phyloP scores from a whole-genome alignment of 352 stramenopile species.

The Globisporangium alternatum region DNA sequence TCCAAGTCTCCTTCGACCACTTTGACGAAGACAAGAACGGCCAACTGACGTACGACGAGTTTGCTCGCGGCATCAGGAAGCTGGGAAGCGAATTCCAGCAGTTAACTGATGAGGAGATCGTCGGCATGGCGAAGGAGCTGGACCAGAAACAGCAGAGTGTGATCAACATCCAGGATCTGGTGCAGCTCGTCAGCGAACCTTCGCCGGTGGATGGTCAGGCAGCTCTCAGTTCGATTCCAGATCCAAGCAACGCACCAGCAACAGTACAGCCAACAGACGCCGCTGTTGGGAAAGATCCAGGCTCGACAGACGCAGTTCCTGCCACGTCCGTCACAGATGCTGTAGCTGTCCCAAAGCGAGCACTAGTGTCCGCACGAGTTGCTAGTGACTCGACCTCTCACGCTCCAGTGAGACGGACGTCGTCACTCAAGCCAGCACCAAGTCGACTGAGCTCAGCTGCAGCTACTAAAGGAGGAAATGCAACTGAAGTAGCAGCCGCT shows the following conservation, averaged over 20 bases:
- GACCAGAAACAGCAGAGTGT: conserved; percentile 28
- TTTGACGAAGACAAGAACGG: conserved; percentile 75
- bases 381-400: neutral
- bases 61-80: conserved; percentile 37
- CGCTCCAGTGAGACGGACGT: conserved; percentile 17
- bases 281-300: neutral
- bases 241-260: neutral
- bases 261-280: neutral
- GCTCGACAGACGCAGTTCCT: neutral
- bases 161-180: conserved; percentile 43
- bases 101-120: conserved; percentile 30
- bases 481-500: neutral
- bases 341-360: neutral
- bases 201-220: neutral
- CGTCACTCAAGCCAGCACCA: conserved; percentile 10
- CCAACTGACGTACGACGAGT: conserved; percentile 52
- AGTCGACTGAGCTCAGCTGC: neutral
- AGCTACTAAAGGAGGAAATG: neutral
- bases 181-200: conserved; percentile 22
- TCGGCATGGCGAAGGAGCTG: conserved; percentile 32
- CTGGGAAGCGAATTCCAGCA: conserved; percentile 37
- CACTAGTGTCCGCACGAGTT: conserved; percentile 5
- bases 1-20: conserved; percentile 61
- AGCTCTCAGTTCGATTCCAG: neutral
- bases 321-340: neutral